Percentiles rank a stretch among this genome's conserved stretches.
These are phyloP conservation scores for Salisapilia sapeloensis DNA, from an alignment of 352 stramenopile species.

Conservation along the genomic window DNA sequence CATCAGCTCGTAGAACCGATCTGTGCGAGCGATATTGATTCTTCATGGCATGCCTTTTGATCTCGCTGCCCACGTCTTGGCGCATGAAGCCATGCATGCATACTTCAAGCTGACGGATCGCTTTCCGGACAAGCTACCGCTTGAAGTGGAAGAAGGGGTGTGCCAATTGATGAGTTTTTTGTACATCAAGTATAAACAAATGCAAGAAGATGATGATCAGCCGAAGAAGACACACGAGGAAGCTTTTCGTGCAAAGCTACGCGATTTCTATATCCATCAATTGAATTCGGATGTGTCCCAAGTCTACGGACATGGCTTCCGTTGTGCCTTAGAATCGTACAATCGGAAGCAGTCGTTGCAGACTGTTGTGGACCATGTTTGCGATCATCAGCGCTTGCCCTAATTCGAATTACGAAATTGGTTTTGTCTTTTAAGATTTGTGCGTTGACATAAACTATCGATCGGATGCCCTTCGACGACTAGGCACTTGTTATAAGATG, in stretches of 20 bases:
- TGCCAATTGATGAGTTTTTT: slow-evolving; percentile 67
- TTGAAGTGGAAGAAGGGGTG: slow-evolving; percentile 39
- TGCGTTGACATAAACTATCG: too few species aligned
- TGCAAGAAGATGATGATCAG: slow-evolving; percentile 17
- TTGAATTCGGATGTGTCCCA: slow-evolving; percentile 35
- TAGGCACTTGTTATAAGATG: too few species aligned
- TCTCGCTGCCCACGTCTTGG: slow-evolving; percentile 43
- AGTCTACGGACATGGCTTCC: slow-evolving; percentile 55
- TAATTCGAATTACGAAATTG: slow-evolving; percentile 7
- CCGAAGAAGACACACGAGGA: slow-evolving; percentile 8
- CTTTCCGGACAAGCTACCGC: slow-evolving; percentile 19
- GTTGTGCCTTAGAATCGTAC: slow-evolving; percentile 38
- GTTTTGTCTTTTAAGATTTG: too few species aligned
- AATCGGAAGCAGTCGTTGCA: slow-evolving; percentile 47
- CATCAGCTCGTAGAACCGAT: slow-evolving; percentile 19
- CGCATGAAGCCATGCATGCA: slow-evolving; percentile 59
- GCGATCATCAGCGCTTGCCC: slow-evolving; percentile 18
- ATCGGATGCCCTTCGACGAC: too few species aligned
- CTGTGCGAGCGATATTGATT: slow-evolving; percentile 52
- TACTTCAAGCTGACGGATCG: slow-evolving; percentile 53
- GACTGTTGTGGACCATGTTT: slow-evolving; percentile 42
- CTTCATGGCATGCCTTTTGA: slow-evolving; percentile 60
- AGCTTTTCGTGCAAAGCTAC: slow-evolving; percentile 18
- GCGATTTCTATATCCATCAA: slow-evolving; percentile 46
- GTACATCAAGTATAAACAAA: slow-evolving; percentile 54